These are phyloP conservation scores for Poa pratensis DNA, from an alignment of 176 grass and related monocot species.

Conservation along the genomic window DNA sequence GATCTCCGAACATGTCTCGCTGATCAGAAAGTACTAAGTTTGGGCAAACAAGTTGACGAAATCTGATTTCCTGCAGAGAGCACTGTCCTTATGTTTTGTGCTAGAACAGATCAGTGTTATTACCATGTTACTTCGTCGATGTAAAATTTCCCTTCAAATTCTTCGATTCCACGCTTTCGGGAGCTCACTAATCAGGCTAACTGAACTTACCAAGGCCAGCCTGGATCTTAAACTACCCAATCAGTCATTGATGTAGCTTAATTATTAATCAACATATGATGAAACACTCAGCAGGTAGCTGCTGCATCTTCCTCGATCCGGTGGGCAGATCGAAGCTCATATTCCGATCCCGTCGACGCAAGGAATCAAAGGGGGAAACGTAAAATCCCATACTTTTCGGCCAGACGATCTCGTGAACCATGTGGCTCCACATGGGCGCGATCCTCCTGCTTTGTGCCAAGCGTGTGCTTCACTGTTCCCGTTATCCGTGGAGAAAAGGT, in stretches of 20 bases:
- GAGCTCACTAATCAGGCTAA: no score
- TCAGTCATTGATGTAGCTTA: neutral
- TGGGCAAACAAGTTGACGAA: no score
- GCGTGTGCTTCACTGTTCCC: slow-evolving; percentile 55
- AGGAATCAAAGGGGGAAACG: neutral
- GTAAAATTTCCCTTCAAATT: no score
- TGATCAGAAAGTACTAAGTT: no score
- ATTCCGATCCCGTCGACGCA: neutral
- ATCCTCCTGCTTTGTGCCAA: slow-evolving; percentile 43
- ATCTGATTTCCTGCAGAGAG: no score
- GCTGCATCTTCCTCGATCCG: neutral
- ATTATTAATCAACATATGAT: neutral
- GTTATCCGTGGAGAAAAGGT: neutral
- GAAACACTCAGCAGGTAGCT: neutral
- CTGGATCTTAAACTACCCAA: no score
- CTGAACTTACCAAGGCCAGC: no score
- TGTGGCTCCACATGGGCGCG: slow-evolving; percentile 56
- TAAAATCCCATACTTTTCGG: neutral
- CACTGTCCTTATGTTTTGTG: no score
- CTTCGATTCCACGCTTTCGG: no score
- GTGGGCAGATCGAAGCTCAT: neutral
- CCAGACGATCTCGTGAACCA: slow-evolving; percentile 31
- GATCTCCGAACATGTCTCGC: no score
- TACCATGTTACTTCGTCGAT: no score
- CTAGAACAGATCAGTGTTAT: no score